Conservation (phyloP, 2,329 filamentous ascomycete genomes). For the Talaromyces sp. region DNA sequence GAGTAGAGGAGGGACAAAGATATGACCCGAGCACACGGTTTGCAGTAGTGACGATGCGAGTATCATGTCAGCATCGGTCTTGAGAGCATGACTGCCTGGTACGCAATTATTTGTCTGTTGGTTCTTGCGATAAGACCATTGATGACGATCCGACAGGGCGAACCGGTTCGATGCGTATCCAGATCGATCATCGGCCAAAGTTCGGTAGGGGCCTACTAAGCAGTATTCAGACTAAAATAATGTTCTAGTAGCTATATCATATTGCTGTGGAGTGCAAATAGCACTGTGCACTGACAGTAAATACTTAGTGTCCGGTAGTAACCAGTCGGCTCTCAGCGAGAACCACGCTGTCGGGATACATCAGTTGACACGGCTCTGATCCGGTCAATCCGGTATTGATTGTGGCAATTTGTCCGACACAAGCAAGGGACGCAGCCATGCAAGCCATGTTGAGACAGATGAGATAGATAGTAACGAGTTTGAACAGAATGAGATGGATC, state of each 20-base stretch:
- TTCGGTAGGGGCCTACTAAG: background rate
- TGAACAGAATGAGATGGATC: background rate
- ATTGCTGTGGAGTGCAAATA: background rate
- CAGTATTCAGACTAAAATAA: background rate
- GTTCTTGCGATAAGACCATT: background rate
- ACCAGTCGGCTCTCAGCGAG: background rate
- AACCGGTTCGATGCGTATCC: background rate
- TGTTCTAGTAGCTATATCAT: background rate
- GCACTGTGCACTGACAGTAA: background rate
- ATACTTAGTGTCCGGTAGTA: background rate
- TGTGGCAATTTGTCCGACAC: background rate
- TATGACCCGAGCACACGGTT: constrained; percentile 11
- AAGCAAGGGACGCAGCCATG: constrained; percentile 8
- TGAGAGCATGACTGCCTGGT: too few species aligned
- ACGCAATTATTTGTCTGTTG: background rate
- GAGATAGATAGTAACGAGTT: background rate
- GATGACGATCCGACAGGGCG: background rate
- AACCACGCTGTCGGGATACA: constrained; percentile 2
- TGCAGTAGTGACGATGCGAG: background rate
- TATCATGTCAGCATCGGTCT: background rate
- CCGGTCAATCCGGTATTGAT: background rate
- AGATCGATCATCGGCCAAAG: background rate
- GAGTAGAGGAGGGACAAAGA: background rate
- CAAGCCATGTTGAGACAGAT: background rate
- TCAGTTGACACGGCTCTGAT: background rate